Conservation (phyloP, 2,329 filamentous ascomycete species). For the Colletotrichum simmondsii region DNA sequence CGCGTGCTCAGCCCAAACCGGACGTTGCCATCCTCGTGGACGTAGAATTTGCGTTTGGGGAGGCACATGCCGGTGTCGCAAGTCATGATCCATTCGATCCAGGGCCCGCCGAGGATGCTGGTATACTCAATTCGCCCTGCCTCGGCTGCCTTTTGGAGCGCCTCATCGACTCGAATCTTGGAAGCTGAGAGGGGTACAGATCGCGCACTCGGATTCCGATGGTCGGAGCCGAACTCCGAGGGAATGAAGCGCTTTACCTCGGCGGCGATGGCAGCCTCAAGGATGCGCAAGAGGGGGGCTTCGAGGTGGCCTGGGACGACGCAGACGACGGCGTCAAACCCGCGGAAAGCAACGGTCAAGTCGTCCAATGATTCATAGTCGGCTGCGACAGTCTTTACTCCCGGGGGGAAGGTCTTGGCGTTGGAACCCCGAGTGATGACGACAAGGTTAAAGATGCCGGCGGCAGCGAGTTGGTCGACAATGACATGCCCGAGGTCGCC, state of each 20-base stretch:
- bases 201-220: conserved; percentile 32
- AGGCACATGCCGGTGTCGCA: conserved; percentile 1
- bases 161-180: conserved; percentile 33
- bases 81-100: conserved; percentile 43
- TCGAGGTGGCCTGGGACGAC: conserved; percentile 50
- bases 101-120: conserved; percentile 53
- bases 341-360: conserved; percentile 62
- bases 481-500: conserved; percentile 47
- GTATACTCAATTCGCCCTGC: conserved; percentile 42
- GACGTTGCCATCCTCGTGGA: neutral
- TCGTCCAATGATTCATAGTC: conserved; percentile 51
- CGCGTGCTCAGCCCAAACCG: conserved; percentile 58
- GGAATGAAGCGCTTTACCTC: conserved; percentile 65
- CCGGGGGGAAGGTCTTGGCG: conserved; percentile 44
- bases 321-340: conserved; percentile 67
- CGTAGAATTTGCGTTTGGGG: neutral
- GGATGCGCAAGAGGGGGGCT: conserved; percentile 58
- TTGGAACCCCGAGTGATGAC: conserved; percentile 53
- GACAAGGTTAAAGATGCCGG: conserved; percentile 46
- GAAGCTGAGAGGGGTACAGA: conserved; percentile 32
- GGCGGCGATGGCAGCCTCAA: conserved; percentile 62
- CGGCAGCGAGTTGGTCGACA: conserved; percentile 42
- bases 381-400: conserved; percentile 43
- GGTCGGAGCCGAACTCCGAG: conserved; percentile 56
- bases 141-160: neutral